Base-by-base conservation (phyloP, 495 filamentous ascomycete species). In the Lophiostoma macrostomum region DNA sequence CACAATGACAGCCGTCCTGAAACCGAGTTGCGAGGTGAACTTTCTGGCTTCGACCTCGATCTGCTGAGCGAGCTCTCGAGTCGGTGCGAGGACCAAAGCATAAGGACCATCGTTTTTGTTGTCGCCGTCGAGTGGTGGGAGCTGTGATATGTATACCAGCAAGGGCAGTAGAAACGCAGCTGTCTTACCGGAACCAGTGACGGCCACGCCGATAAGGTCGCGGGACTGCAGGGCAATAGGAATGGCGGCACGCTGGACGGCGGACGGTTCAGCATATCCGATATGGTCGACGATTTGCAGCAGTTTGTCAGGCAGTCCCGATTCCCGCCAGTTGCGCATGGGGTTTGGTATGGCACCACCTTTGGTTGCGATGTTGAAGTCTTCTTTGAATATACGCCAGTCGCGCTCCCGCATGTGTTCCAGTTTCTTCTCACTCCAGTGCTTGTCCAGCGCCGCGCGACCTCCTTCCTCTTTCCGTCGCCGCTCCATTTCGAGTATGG, bases 351-450 rank as follows among this genome's bases (percentile, higher is more conserved):
- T 91, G 12, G 80, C 79, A 28, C 93, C 93, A 52, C 85, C 85
- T 69, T 95, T 96, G 14, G 90, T 96, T 30, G 80, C 76, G 69
- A 99, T 99, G 63, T 95, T 95, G 75, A 95, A 97, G 66, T 99
- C 93, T 72, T 97, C 94, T 74, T 97, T 97, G 79, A 99, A 96
- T 60, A 99, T 97, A 65, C 93, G 87, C 94, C 94, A 99, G 67
- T 99, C 93, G 64, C 93, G 78, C 74, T 97, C 91, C 58, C 90
- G 88, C 93, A 99, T 99, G 61, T 93, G 86, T 13, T 93, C 88
- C 61, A 99, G 70, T 53, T 77, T 84, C 81, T 99, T 99, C 71
- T 97, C 90, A 38, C 88, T 94, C 94, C 94, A 99, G 69, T 99
- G 94, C 73, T 93, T 93, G 59, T 89, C 86, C 7, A 88, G 67